Base-by-base conservation (phyloP, 495 filamentous ascomycete genomes). In the Podospora pseudocomata region DNA sequence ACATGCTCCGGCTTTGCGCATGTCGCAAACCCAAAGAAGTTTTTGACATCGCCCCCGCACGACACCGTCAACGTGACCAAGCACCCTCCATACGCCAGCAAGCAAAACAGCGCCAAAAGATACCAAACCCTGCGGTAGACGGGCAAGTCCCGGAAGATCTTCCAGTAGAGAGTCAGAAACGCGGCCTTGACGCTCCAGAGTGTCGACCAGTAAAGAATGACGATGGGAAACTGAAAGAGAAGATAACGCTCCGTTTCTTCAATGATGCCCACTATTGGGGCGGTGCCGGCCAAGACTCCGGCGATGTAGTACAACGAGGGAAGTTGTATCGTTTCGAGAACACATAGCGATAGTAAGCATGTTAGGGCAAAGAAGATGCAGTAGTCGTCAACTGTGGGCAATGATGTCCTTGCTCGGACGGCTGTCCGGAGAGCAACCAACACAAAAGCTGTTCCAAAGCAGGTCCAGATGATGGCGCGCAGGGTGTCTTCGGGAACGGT, bases 111-210 rank as follows among this genome's bases (percentile, higher is more conserved):
- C 9, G 72, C 74, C 23, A 81, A 71, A 7, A 66, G 67, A 64
- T 76, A 79, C 79, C 80, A 84, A 65, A 71, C 74, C 16, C 74
- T 73, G 16, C 79, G 77, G 66, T 83, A 82, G 34, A 70, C 56
- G 23, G 71, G 66, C 28, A 84, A 66, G 19, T 79, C 74, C 15
- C 76, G 70, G 60, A 84, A 81, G 7, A 85, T 73, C 34, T 73
- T 74, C 74, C 74, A 81, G 72, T 81, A 86, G 0, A 85, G 71
- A 0, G 81, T 78, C 62, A 86, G 70, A 67, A 85, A 84, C 28
- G 79, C 76, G 9, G 74, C 81, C 73, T 85, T 84, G 65, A 85
- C 80, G 26, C 74, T 74, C 80, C 81, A 83, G 5, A 85, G 71
- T 7, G 82, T 74, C 2, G 73, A 78, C 83, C 83, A 85, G 74